Conservation (phyloP, 192 early-diverging fungal genomes). For the Paraglomus brasilianum region DNA sequence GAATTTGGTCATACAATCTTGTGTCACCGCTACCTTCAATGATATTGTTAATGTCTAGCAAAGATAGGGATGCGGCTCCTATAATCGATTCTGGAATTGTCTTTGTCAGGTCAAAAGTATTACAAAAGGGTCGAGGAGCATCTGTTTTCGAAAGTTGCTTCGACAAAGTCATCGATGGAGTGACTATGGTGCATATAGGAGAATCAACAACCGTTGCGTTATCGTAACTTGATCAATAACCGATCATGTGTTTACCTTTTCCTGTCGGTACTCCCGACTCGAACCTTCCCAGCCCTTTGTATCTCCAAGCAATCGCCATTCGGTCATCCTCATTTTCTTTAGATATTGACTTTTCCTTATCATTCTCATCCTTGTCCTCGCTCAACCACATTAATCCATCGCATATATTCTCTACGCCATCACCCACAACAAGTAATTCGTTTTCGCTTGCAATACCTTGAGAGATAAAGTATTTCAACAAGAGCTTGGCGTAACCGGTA, state of each 20-base stretch:
- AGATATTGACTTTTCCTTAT: slow-evolving; percentile 30
- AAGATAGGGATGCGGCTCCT: slow-evolving; percentile 51
- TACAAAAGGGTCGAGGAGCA: slow-evolving; percentile 63
- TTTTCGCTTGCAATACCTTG: slow-evolving; percentile 81
- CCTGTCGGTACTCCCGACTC: slow-evolving; percentile 41
- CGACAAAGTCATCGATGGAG: not conserved
- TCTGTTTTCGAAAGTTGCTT: slow-evolving; percentile 21
- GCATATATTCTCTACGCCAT: slow-evolving; percentile 57
- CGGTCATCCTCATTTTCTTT: slow-evolving; percentile 49
- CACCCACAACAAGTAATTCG: slow-evolving; percentile 70
- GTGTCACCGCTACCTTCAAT: slow-evolving; percentile 27
- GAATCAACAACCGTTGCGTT: not conserved
- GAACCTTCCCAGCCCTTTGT: slow-evolving; percentile 77
- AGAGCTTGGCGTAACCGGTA: slow-evolving; percentile 76
- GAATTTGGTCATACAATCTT: slow-evolving; percentile 40
- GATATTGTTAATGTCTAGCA: slow-evolving; percentile 45
- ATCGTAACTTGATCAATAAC: too few species aligned
- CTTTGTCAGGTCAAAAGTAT: slow-evolving; percentile 84
- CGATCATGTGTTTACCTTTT: slow-evolving; percentile 24
- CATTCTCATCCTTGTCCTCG: slow-evolving; percentile 28
- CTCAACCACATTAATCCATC: slow-evolving; percentile 60
- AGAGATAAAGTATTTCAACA: slow-evolving; percentile 81
- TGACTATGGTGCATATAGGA: slow-evolving; percentile 31
- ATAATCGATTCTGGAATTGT: slow-evolving; percentile 60
- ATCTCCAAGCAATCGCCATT: slow-evolving; percentile 95